Evolutionary conservation across 2,329 filamentous ascomycete genomes (phyloP).

Genomic region (Pseudovirgaria hyperparasitica): DNA sequence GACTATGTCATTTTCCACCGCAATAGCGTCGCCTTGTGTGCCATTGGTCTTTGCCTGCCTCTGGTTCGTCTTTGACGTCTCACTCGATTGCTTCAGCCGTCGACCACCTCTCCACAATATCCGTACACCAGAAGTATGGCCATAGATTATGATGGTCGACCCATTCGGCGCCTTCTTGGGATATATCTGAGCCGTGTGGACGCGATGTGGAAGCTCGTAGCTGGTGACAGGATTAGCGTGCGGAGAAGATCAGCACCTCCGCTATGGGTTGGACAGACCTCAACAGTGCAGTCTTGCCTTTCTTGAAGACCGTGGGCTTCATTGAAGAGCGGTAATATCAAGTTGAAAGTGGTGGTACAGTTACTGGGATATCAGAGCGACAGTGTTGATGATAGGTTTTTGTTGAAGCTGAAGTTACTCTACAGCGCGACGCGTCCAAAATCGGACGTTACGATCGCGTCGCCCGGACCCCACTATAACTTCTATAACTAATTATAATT

Average conservation of each 20-base stretch:
- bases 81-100: constrained; percentile 25
- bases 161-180: constrained; percentile 46
- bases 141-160: constrained; percentile 48
- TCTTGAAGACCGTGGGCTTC: constrained; percentile 54
- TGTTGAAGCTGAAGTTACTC: constrained; percentile 1
- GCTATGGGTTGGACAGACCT: constrained; percentile 9
- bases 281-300: constrained; percentile 20
- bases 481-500: too few species aligned
- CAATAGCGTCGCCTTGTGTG: constrained; percentile 31
- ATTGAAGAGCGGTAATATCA: constrained; percentile 40
- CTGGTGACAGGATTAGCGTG: too few species aligned
- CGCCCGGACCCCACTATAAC: not conserved
- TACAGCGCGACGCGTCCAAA: too few species aligned
- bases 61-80: constrained; percentile 15
- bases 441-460: not conserved
- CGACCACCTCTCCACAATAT: constrained; percentile 49
- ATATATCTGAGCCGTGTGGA: constrained; percentile 44
- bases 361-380: not conserved
- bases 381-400: not conserved
- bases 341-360: not conserved
- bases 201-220: constrained; percentile 47
- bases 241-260: constrained; percentile 5
- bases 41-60: constrained; percentile 28
- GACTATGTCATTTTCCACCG: constrained; percentile 41
- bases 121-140: constrained; percentile 43